Base-by-base conservation (phyloP, 2,329 filamentous ascomycete genomes). In the Diaporthe sp. region DNA sequence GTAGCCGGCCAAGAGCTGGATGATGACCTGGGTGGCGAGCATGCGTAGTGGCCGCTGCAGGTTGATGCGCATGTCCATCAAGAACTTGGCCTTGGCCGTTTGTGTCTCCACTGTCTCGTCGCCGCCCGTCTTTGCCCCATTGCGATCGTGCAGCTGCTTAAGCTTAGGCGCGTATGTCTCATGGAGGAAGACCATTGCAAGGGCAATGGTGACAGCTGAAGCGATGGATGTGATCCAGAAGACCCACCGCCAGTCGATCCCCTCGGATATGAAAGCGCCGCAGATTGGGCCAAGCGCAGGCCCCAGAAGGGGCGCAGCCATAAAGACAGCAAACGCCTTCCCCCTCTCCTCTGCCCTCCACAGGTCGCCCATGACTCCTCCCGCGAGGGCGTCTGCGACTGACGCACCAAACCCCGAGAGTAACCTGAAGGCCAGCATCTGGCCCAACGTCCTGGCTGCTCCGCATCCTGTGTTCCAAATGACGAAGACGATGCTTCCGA, bases 221-320 rank as follows among this genome's bases (percentile, higher is more conserved):
- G 79, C 71, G 61, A 93, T 92, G 1, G 88, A 88, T 2, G 91
- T 92, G 0, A 90, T 84, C 83, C 88, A 93, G 82, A 94, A 94
- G 6, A 91, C 88, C 92, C 92, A 94, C 65, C 92, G 86, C 92
- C 92, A 94, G 8, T 87, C 89, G 6, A 88, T 90, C 75, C 88
- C 85, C 78, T 92, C 83, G 0, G 91, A 86, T 32, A 94, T 91
- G 79, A 91, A 94, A 0, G 90, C 92, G 13, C 92, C 92, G 0
- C 88, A 87, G 2, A 94, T 89, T 0, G 92, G 92, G 0, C 92
- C 92, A 6, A 93, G 83, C 0, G 90, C 90, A 4, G 92, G 92
- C 0, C 92, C 92, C 0, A 94, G 86, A 0, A 94, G 84, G 0
- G 92, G 92, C 0, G 88, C 89, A 0, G 92, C 83, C 72, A 85